Conservation (phyloP, 495 filamentous ascomycete species). For the Penicillium tannophilum region DNA sequence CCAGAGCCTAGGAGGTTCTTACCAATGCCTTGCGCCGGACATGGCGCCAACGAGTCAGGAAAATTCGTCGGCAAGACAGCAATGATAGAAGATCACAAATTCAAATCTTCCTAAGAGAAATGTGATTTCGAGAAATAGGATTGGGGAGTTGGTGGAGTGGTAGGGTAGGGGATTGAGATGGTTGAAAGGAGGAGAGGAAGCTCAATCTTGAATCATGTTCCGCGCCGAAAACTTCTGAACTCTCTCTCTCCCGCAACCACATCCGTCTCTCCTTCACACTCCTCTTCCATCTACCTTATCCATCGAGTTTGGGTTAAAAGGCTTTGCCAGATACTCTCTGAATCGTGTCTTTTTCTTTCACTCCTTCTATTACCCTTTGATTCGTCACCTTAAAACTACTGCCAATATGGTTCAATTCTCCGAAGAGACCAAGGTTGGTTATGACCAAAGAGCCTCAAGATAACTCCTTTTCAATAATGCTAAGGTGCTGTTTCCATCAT, state of each 20-base stretch:
- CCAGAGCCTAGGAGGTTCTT: conserved; percentile 24
- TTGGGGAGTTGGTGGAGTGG: background rate
- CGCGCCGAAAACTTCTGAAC: conserved; percentile 41
- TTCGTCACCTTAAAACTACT: background rate
- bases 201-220: conserved; percentile 19
- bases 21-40: conserved; percentile 84
- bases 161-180: background rate
- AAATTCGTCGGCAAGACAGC: background rate
- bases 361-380: background rate
- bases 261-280: conserved; percentile 8
- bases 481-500: conserved; percentile 12
- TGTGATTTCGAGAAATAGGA: background rate
- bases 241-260: conserved; percentile 13
- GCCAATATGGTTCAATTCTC: conserved; percentile 81
- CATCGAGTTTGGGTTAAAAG: background rate
- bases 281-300: background rate
- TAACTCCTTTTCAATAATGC: conserved; percentile 3
- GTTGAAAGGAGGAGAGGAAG: conserved; percentile 3
- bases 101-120: background rate
- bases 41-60: conserved; percentile 40
- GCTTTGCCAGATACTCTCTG: background rate
- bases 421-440: conserved; percentile 87
- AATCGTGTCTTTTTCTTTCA: background rate
- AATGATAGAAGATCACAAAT: background rate
- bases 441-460: conserved; percentile 4